These are phyloP conservation scores for Lupinus albus DNA, from an alignment of 306 rosid species.

Conservation along the genomic window DNA sequence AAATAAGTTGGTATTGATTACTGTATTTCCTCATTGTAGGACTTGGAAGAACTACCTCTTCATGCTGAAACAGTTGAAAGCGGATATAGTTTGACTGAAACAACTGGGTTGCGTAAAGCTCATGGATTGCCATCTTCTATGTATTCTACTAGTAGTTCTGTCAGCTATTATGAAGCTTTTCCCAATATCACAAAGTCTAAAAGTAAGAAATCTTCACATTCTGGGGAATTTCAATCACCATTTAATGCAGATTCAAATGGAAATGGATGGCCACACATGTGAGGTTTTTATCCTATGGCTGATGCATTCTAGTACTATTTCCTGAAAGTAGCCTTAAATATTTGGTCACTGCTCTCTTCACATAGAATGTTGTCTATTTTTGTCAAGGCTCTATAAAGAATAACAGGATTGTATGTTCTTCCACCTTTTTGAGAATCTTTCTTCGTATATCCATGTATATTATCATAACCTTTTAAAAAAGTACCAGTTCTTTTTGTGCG, in stretches of 20 bases:
- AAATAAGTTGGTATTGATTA: slow-evolving; percentile 33
- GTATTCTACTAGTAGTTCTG: slow-evolving; percentile 56
- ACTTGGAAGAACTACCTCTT: slow-evolving; percentile 81
- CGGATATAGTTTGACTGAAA: slow-evolving; percentile 70
- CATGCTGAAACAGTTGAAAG: slow-evolving; percentile 86
- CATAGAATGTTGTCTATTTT: slow-evolving; percentile 25
- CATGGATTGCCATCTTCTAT: slow-evolving; percentile 66
- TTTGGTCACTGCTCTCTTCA: slow-evolving; percentile 35
- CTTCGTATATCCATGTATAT: slow-evolving; percentile 24
- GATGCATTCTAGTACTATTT: slow-evolving; percentile 45
- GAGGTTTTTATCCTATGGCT: slow-evolving; percentile 51
- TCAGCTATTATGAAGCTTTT: slow-evolving; percentile 55
- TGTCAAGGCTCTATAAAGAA: slow-evolving; percentile 42
- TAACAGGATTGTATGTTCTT: slow-evolving; percentile 31
- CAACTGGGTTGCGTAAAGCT: slow-evolving; percentile 71
- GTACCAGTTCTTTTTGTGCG: background rate
- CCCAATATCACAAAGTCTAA: slow-evolving; percentile 57
- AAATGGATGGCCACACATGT: slow-evolving; percentile 47
- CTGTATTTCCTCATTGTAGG: slow-evolving; percentile 53
- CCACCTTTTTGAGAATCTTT: background rate
- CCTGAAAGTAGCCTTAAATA: slow-evolving; percentile 29
- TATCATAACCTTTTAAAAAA: background rate
- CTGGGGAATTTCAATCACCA: slow-evolving; percentile 61
- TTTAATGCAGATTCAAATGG: slow-evolving; percentile 68
- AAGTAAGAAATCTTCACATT: slow-evolving; percentile 55